Evolutionary conservation across 2,329 filamentous ascomycete species (phyloP), one percentile per base, ranked within the genome.

Genomic region (Dactylonectria macrodidyma): DNA sequence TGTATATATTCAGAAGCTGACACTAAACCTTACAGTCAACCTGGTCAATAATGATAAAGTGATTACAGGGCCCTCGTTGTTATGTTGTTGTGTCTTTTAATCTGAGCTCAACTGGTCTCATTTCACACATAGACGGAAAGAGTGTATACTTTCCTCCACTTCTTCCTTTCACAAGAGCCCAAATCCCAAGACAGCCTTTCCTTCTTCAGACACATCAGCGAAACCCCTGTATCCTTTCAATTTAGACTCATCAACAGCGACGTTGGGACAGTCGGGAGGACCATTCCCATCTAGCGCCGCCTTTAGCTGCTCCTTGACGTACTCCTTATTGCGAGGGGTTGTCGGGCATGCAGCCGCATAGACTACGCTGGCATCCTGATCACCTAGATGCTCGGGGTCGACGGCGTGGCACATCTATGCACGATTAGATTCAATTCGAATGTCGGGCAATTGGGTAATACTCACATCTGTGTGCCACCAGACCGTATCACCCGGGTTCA

Each of bases 321-420:
- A 75, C 5, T 7, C 41, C 22, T 71, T 73, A 38, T 76, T 73
- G 6, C 55, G 52, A 5, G 71, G 46, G 1, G 80, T 82, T 9
- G 78, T 76, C 0, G 81, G 80, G 9, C 77, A 78, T 2, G 81
- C 78, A 5, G 80, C 77, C 24, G 82, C 76, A 59, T 81, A 82
- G 1, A 75, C 77, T 0, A 82, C 81, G n/a, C 72, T 77, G 3
- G 80, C 75, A 57, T 80, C 77, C 19, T 75, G 56, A 6, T 73
- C 64, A 6, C 81, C 80, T 1, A 71, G 62, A 59, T 82, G 79
- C 41, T 81, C 79, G 1, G 78, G 76, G 47, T 83, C 80, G 22
- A 83, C 81, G 5, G 81, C 81, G 65, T 83, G 81, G 36, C 78
- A 78, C 63, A 82, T 77, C 77, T 79, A 41, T 22, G 3, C 3